A percentile compares a stretch with the other conserved stretches of the same genome.
Conservation (phyloP, 805 yeast genomes). For the Candida maesae region DNA sequence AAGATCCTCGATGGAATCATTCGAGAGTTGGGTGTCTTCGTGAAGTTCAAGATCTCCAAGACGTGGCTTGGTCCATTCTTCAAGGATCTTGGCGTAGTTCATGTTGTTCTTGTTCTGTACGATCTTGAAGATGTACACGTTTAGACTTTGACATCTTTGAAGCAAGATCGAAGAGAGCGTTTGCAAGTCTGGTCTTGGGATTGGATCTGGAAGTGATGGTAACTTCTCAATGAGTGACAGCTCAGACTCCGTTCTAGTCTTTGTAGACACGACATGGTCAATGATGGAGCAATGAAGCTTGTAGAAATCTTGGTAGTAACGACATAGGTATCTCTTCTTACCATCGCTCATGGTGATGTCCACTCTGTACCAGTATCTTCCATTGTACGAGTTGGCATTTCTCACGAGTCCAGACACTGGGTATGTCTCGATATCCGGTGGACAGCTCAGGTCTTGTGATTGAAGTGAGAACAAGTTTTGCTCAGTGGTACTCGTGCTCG, state of each 20-base stretch:
- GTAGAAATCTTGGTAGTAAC: conserved; percentile 51
- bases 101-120: conserved; percentile 26
- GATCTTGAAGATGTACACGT: conserved; percentile 37
- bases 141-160: conserved; percentile 38
- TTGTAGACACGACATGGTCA: conserved; percentile 17
- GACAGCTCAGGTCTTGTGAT: not conserved
- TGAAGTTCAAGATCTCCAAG: conserved; percentile 30
- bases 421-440: conserved; percentile 10
- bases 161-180: conserved; percentile 29
- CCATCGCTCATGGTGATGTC: conserved; percentile 37
- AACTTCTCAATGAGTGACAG: conserved; percentile 19
- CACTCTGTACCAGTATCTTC: conserved; percentile 49
- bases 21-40: conserved; percentile 13
- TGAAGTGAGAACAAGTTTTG: conserved; percentile 5
- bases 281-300: conserved; percentile 38
- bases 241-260: conserved; percentile 2
- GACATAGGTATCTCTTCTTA: conserved; percentile 37
- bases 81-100: conserved; percentile 23
- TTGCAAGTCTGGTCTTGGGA: conserved; percentile 36
- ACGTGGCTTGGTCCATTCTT: conserved; percentile 29
- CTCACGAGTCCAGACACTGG: conserved; percentile 36
- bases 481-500: conserved; percentile 3
- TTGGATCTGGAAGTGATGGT: conserved; percentile 45
- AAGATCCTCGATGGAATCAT: conserved; percentile 21
- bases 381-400: conserved; percentile 38